Evolutionary conservation across 371 early-diverging fungal species (phyloP).

Genomic region (Mortierella sp.): DNA sequence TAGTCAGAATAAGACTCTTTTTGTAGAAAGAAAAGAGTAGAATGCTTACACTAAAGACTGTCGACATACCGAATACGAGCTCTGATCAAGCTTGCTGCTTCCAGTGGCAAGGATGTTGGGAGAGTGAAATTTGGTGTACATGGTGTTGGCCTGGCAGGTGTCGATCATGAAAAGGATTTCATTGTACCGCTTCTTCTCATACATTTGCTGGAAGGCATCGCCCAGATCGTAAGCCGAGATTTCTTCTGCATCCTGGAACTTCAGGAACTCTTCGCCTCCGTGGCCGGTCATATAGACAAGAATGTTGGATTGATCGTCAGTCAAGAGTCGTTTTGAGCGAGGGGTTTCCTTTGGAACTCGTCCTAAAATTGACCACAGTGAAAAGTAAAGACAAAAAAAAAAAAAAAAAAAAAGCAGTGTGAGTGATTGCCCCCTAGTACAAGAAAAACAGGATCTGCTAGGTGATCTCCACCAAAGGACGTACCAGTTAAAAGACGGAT

Average conservation of each 20-base stretch:
- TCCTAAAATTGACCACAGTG: constrained; percentile 49
- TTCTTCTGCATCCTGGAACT: constrained; percentile 98
- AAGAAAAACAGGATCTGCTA: neutral
- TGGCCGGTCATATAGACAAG: constrained; percentile 98
- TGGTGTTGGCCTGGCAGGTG: constrained; percentile 97
- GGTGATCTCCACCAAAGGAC: neutral
- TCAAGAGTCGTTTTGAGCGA: constrained; percentile 90
- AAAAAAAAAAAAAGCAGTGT: too few species aligned
- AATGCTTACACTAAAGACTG: neutral
- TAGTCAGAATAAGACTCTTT: neutral
- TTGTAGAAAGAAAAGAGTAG: neutral
- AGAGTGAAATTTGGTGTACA: constrained; percentile 90
- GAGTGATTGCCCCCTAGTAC: neutral
- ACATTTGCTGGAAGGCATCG: constrained; percentile 96
- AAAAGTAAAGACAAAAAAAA: neutral
- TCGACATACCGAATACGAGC: constrained; percentile 87
- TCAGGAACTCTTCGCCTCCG: constrained; percentile 97
- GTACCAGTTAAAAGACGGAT: constrained; percentile 92
- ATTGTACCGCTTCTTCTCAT: constrained; percentile 92
- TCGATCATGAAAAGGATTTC: constrained; percentile 97
- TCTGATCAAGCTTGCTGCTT: constrained; percentile 86
- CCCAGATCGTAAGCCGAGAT: constrained; percentile 93
- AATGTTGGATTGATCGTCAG: constrained; percentile 94
- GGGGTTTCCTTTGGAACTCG: constrained; percentile 82
- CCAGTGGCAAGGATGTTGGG: constrained; percentile 94